These are phyloP conservation scores for Cercospora beticola DNA, from an alignment of 2,329 filamentous ascomycete genomes.

Conservation along the genomic window DNA sequence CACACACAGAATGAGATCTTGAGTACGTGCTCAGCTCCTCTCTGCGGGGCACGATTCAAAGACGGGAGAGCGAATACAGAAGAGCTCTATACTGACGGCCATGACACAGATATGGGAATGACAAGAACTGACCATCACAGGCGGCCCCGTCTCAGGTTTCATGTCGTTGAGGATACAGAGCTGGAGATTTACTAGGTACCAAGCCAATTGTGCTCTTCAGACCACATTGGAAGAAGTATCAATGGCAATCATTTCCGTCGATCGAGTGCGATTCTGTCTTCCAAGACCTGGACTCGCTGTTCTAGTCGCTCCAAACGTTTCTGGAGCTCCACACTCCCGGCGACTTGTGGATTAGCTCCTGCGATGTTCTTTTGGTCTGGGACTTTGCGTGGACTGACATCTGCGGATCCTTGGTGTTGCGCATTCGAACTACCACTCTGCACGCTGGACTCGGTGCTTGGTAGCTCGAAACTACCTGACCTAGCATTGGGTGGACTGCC, in stretches of 20 bases:
- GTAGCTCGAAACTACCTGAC: neutral
- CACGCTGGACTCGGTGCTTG: neutral
- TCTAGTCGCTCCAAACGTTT: constrained; percentile 1
- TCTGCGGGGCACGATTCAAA: neutral
- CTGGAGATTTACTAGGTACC: neutral
- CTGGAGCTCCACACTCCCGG: neutral
- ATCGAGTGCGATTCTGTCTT: neutral
- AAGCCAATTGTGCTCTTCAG: neutral
- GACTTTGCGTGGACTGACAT: neutral
- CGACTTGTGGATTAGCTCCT: neutral
- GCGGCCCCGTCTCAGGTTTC: neutral
- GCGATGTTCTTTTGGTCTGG: neutral
- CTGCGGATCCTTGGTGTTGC: neutral
- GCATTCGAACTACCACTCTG: neutral
- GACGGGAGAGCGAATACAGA: too few relatives aligned
- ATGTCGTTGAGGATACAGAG: neutral
- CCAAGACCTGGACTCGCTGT: neutral
- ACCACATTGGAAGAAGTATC: too few relatives aligned
- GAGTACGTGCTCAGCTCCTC: neutral
- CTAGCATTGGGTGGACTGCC: constrained; percentile 30
- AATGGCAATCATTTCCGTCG: neutral
- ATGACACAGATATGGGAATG: neutral
- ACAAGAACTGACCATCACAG: neutral
- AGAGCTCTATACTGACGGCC: too few relatives aligned
- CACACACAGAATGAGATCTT: neutral